Conservation (phyloP, 768 basidiomycete species). For the Hypholoma fasciculare region DNA sequence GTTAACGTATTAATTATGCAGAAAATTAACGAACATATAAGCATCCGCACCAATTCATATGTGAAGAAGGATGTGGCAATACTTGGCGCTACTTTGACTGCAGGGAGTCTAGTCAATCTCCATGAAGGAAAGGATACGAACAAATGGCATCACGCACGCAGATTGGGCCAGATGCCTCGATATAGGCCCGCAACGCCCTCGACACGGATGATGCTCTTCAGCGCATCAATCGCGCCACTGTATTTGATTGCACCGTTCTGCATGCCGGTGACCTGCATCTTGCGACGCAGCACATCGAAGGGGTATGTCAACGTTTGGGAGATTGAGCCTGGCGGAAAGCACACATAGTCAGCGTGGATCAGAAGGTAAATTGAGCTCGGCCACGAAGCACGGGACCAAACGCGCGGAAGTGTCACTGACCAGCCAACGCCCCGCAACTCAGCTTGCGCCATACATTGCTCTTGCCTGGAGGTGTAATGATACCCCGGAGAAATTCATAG, state of each 20-base stretch:
- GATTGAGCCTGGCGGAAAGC: constrained; percentile 60
- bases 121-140: neutral
- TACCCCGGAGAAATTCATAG: constrained; percentile 79
- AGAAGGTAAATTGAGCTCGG: neutral
- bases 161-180: constrained; percentile 86
- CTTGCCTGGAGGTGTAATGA: constrained; percentile 83
- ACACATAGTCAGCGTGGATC: neutral
- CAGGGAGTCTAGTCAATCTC: neutral
- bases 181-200: constrained; percentile 84
- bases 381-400: neutral
- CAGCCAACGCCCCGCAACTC: constrained; percentile 84
- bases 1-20: neutral
- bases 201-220: constrained; percentile 61
- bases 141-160: constrained; percentile 54
- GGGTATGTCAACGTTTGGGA: constrained; percentile 96
- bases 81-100: constrained; percentile 90
- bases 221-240: constrained; percentile 78
- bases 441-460: constrained; percentile 68
- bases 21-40: neutral
- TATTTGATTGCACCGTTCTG: constrained; percentile 64
- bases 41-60: constrained; percentile 57
- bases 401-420: constrained; percentile 34
- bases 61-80: constrained; percentile 87
- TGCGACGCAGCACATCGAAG: constrained; percentile 90
- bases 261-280: constrained; percentile 95